phyloP scores from a whole-genome alignment of 2,329 filamentous ascomycete genomes.

The Cladophialophora exuberans region DNA sequence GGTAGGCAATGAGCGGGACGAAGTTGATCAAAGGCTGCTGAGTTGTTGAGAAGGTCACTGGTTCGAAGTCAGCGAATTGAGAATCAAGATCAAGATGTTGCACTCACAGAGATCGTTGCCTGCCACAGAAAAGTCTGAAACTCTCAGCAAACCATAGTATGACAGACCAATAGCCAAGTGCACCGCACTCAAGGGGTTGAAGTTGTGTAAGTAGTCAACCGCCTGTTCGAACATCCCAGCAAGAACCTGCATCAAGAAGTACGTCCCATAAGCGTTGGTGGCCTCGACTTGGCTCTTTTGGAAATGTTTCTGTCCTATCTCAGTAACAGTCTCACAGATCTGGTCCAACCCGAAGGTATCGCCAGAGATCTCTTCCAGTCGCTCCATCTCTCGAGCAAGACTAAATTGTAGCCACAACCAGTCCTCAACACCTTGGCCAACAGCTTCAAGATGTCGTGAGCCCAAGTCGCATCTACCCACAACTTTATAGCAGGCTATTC shows the following conservation, averaged over 20 bases:
- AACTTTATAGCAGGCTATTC: slow-evolving; percentile 97
- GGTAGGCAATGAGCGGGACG: slow-evolving; percentile 88
- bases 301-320: slow-evolving; percentile 92
- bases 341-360: slow-evolving; percentile 66
- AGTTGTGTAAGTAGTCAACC: slow-evolving; percentile 85
- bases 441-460: slow-evolving; percentile 59
- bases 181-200: slow-evolving; percentile 89
- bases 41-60: slow-evolving; percentile 59
- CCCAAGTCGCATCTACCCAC: slow-evolving; percentile 75
- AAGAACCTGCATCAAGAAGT: slow-evolving; percentile 89
- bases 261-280: slow-evolving; percentile 80
- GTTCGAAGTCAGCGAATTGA: slow-evolving; percentile 24
- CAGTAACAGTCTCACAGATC: slow-evolving; percentile 77
- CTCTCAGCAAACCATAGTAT: slow-evolving; percentile 86
- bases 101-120: slow-evolving; percentile 68
- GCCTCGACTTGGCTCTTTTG: slow-evolving; percentile 78
- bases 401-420: slow-evolving; percentile 70
- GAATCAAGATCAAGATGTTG: slow-evolving; percentile 9
- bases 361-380: slow-evolving; percentile 63
- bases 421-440: slow-evolving; percentile 65
- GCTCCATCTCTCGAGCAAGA: slow-evolving; percentile 64
- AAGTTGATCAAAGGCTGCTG: slow-evolving; percentile 83
- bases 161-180: slow-evolving; percentile 90
- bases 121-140: slow-evolving; percentile 76
- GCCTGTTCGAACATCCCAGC: slow-evolving; percentile 94